Conservation (phyloP, 345 rosid genomes). For the Firmiana major region DNA sequence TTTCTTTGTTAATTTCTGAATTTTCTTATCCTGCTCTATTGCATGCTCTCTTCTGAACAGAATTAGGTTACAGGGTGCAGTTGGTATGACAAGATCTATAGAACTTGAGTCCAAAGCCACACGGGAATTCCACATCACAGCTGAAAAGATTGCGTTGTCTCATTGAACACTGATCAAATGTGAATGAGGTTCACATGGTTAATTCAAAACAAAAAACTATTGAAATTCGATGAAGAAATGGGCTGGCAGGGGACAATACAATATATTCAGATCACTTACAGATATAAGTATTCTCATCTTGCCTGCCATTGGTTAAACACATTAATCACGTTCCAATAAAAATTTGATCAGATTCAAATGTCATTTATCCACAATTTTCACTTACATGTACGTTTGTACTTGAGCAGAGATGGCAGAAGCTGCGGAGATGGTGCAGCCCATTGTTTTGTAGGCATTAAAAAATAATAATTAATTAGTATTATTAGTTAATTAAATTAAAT, state of each 20-base stretch:
- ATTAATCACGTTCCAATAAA: not conserved
- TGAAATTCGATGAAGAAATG: not conserved
- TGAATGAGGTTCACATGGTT: not conserved
- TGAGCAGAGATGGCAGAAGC: not conserved
- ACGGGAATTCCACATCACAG: not conserved
- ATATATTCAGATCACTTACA: not conserved
- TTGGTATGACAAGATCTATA: not conserved
- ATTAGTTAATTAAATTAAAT: no score
- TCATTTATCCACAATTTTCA: not conserved
- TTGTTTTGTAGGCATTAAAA: no score
- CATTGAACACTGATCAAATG: not conserved
- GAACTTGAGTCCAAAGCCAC: not conserved
- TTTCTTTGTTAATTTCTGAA: not conserved
- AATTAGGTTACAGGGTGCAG: not conserved
- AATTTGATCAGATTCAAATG: not conserved
- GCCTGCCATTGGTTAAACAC: not conserved
- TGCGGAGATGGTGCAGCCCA: not conserved
- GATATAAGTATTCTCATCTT: not conserved
- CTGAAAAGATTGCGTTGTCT: not conserved
- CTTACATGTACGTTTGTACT: not conserved
- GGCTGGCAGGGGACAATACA: constrained; percentile 4
- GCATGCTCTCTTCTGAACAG: not conserved
- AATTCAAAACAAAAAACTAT: not conserved
- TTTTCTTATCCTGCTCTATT: not conserved
- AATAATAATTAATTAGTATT: no score